Percentiles rank a stretch among this genome's conserved stretches.
phyloP scores from a whole-genome alignment of 1,284 basidiomycete genomes.

The Rhizoctonia solani region DNA sequence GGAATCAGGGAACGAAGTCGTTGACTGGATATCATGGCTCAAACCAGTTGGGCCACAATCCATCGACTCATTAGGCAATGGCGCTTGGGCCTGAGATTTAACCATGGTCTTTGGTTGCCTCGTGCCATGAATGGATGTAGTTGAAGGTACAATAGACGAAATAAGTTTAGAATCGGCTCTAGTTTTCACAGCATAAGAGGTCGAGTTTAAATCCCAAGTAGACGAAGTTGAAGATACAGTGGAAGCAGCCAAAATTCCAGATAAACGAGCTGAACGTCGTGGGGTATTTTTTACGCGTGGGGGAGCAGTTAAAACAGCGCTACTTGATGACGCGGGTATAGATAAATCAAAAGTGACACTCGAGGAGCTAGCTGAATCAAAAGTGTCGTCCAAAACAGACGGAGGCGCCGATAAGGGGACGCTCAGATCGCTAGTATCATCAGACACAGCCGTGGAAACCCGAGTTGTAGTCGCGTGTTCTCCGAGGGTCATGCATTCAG shows the following conservation, averaged over 20 bases:
- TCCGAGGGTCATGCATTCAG: background rate
- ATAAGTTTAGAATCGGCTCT: conserved; percentile 8
- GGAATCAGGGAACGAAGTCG: background rate
- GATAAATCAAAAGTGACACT: conserved; percentile 4
- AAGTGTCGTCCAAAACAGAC: background rate
- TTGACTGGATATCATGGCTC: background rate
- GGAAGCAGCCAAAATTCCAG: conserved; percentile 20
- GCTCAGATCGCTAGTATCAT: background rate
- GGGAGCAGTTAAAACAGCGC: background rate
- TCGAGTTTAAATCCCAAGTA: background rate
- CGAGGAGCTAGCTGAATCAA: conserved; percentile 8
- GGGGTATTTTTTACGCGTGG: conserved; percentile 17
- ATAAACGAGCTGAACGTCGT: conserved; percentile 28
- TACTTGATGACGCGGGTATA: conserved; percentile 19
- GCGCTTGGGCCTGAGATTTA: conserved; percentile 15
- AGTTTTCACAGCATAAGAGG: conserved; percentile 11
- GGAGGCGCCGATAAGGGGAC: background rate
- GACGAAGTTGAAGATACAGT: conserved; percentile 27
- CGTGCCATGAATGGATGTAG: background rate
- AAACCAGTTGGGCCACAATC: background rate
- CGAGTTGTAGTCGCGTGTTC: background rate
- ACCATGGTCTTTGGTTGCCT: background rate
- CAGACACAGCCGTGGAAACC: background rate
- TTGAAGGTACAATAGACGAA: background rate
- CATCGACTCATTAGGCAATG: background rate